phyloP scores from a whole-genome alignment of 805 yeast genomes.

The Schwanniomyces yamadae region DNA sequence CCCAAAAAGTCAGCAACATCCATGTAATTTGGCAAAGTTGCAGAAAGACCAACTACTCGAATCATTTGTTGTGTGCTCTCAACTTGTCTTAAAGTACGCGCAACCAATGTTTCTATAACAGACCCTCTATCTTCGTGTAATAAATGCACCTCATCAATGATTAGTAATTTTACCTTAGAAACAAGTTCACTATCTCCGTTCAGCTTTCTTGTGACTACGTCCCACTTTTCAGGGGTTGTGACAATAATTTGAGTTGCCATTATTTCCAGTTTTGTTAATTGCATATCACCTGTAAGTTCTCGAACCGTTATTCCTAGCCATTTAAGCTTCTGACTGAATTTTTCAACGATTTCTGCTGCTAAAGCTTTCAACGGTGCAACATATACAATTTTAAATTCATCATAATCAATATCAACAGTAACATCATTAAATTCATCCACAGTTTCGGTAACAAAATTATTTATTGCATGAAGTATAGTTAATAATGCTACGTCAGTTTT shows the following conservation, averaged over 20 bases:
- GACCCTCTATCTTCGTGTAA: slow-evolving; percentile 98
- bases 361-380: slow-evolving; percentile 92
- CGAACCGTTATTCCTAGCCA: slow-evolving; percentile 87
- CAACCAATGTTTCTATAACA: slow-evolving; percentile 91
- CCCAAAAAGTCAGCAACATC: slow-evolving; percentile 95
- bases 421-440: slow-evolving; percentile 45
- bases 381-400: slow-evolving; percentile 85
- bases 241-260: slow-evolving; percentile 82
- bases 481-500: slow-evolving; percentile 90
- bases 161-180: slow-evolving; percentile 77
- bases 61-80: slow-evolving; percentile 93
- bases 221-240: slow-evolving; percentile 97
- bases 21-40: slow-evolving; percentile 85
- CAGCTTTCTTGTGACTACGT: slow-evolving; percentile 92
- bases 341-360: slow-evolving; percentile 96
- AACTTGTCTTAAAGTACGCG: slow-evolving; percentile 91
- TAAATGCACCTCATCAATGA: slow-evolving; percentile 95
- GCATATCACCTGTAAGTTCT: slow-evolving; percentile 96
- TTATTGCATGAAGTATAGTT: slow-evolving; percentile 74
- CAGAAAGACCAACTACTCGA: slow-evolving; percentile 89
- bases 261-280: slow-evolving; percentile 76
- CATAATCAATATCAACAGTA: slow-evolving; percentile 67
- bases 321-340: slow-evolving; percentile 69
- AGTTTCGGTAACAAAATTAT: slow-evolving; percentile 61
- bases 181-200: slow-evolving; percentile 85